Conservation (phyloP, 805 yeast genomes). For the Candida yuanshanica region DNA sequence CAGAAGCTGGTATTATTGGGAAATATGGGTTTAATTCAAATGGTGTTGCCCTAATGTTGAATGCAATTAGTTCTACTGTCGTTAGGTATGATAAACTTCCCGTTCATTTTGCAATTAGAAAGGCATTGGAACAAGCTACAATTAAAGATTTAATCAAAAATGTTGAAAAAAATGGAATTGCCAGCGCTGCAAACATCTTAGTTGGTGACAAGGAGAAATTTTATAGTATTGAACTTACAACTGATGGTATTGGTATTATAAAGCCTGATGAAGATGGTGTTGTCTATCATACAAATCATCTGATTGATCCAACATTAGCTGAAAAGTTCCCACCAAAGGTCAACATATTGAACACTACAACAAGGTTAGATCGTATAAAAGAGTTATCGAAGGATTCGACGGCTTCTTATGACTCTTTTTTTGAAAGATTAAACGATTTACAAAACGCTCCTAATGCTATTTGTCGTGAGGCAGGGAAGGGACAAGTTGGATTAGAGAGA, state of each 20-base stretch:
- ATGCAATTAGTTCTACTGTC: conserved; percentile 22
- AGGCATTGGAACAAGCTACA: conserved; percentile 24
- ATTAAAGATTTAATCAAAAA: conserved; percentile 13
- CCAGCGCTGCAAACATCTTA: conserved; percentile 21
- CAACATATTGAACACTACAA: conserved; percentile 15
- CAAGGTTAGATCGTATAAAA: conserved; percentile 13
- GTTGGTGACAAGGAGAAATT: conserved; percentile 20
- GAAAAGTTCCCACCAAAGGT: conserved; percentile 5
- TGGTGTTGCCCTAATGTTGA: conserved; percentile 19
- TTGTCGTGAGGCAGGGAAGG: conserved; percentile 13
- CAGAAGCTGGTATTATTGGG: conserved; percentile 25
- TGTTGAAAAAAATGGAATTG: conserved; percentile 16
- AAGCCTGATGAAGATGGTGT: conserved; percentile 12
- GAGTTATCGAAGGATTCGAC: conserved; percentile 12
- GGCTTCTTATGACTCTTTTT: conserved; percentile 15
- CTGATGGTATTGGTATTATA: conserved; percentile 14
- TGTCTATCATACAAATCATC: conserved; percentile 24
- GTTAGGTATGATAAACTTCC: conserved; percentile 28
- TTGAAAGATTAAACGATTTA: conserved; percentile 18
- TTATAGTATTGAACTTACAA: conserved; percentile 20
- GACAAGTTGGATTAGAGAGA: conserved; percentile 15
- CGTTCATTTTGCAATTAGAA: conserved; percentile 31
- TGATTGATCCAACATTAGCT: conserved; percentile 7
- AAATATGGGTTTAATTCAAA: conserved; percentile 20
- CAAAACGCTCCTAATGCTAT: conserved; percentile 16